phyloP scores from a whole-genome alignment of 2,329 filamentous ascomycete genomes.

The Fusarium odoratissimum region DNA sequence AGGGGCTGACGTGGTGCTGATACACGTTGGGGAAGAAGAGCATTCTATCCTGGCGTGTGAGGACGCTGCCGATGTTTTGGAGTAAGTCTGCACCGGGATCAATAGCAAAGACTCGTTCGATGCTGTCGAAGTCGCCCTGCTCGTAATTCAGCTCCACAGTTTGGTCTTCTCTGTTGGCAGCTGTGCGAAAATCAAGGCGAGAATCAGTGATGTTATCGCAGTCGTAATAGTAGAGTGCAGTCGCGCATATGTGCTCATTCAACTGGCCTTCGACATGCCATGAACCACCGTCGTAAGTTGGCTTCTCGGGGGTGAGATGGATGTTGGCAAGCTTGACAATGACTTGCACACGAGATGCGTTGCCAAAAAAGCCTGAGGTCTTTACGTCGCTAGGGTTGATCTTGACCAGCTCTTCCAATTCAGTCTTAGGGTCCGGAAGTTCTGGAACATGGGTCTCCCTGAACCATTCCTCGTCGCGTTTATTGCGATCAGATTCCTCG shows the following conservation, averaged over 20 bases:
- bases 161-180: slow-evolving; percentile 48
- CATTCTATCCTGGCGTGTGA: slow-evolving; percentile 60
- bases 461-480: slow-evolving; percentile 47
- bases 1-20: slow-evolving; percentile 65
- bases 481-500: slow-evolving; percentile 34
- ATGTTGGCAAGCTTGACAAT: slow-evolving; percentile 73
- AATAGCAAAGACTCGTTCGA: slow-evolving; percentile 53
- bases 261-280: slow-evolving; percentile 67
- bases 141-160: slow-evolving; percentile 42
- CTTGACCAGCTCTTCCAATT: slow-evolving; percentile 1
- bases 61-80: slow-evolving; percentile 59
- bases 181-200: slow-evolving; percentile 62
- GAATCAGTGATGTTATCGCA: slow-evolving; percentile 68
- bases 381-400: slow-evolving; percentile 42
- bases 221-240: slow-evolving; percentile 72
- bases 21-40: slow-evolving; percentile 66
- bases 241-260: slow-evolving; percentile 74
- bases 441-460: slow-evolving; percentile 37
- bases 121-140: slow-evolving; percentile 50
- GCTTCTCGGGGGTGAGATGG: slow-evolving; percentile 68
- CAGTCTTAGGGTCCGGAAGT: slow-evolving; percentile 11
- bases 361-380: slow-evolving; percentile 44
- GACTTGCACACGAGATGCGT: slow-evolving; percentile 62
- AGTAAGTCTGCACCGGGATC: slow-evolving; percentile 25
- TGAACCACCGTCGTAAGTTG: slow-evolving; percentile 62